These are phyloP conservation scores for Plasmodium gallinaceum DNA, from an alignment of 169 alveolate genomes.

Conservation along the genomic window DNA sequence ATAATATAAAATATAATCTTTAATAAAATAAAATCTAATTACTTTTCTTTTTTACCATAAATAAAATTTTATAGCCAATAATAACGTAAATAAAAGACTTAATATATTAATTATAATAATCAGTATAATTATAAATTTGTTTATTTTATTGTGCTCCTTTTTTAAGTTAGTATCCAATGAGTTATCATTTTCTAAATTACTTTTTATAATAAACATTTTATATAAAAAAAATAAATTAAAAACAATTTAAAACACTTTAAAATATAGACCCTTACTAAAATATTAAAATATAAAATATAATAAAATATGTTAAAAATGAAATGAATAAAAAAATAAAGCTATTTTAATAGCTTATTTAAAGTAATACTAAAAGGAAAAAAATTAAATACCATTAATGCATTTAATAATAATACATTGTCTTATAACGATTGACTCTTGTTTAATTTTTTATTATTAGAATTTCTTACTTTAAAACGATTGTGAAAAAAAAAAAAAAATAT, in stretches of 20 bases:
- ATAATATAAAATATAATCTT: background rate
- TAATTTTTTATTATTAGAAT: conserved; percentile 10
- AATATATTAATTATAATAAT: conserved; percentile 42
- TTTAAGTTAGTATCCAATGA: conserved; percentile 62
- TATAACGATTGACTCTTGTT: conserved; percentile 7
- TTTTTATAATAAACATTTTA: conserved; percentile 75
- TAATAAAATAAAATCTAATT: background rate
- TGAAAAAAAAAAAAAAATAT: conserved; percentile 20
- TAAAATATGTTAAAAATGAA: background rate
- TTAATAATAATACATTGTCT: conserved; percentile 30
- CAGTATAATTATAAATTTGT: conserved; percentile 33
- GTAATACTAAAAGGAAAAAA: conserved; percentile 6
- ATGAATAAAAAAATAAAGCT: conserved; percentile 2
- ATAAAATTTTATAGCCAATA: conserved; percentile 55
- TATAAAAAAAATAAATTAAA: conserved; percentile 8
- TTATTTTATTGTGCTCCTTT: conserved; percentile 62
- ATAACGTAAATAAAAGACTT: conserved; percentile 38
- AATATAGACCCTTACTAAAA: background rate
- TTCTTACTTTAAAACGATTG: conserved; percentile 19
- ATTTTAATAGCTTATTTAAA: background rate
- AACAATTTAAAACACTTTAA: conserved; percentile 24
- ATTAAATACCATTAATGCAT: background rate
- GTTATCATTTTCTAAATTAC: conserved; percentile 58
- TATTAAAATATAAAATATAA: no score
- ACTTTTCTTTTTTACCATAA: conserved; percentile 16